phyloP scores from a whole-genome alignment of 345 rosid genomes.

The Eucalyptus albens region DNA sequence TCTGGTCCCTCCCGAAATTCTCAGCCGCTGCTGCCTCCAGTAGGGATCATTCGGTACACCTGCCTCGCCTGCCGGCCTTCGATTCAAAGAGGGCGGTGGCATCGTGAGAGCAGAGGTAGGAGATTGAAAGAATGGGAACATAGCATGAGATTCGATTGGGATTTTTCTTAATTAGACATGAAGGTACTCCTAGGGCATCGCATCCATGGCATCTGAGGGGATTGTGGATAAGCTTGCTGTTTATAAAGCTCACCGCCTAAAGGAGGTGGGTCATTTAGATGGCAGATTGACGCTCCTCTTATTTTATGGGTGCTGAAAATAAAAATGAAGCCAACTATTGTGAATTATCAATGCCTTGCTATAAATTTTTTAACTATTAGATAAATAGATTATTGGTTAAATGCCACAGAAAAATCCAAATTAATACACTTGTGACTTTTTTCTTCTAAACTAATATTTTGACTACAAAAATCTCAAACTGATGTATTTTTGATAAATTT shows the following conservation, averaged over 20 bases:
- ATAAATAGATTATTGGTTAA: not conserved
- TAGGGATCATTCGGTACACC: not conserved
- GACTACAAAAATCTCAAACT: too few species aligned
- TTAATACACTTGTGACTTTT: too few species aligned
- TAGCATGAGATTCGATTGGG: not conserved
- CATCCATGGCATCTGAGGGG: not conserved
- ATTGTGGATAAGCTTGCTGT: not conserved
- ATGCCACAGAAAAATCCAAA: too few species aligned
- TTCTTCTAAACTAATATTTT: too few species aligned
- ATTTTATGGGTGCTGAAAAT: too few species aligned
- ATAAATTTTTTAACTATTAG: rapidly evolving
- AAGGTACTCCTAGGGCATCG: not conserved
- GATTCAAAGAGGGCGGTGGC: not conserved
- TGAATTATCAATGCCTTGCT: not conserved
- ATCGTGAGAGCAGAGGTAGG: not conserved
- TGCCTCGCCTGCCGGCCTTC: not conserved
- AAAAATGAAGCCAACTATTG: not conserved
- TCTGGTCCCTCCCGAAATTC: not conserved
- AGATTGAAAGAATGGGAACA: not conserved
- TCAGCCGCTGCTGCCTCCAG: not conserved
- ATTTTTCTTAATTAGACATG: not conserved
- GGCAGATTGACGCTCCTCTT: not conserved
- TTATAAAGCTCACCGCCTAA: too few species aligned
- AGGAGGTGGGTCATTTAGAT: too few species aligned
- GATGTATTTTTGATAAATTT: too few species aligned